Evolutionary conservation across 2,329 filamentous ascomycete species (phyloP).

Genomic region (Epichloe scottii): DNA sequence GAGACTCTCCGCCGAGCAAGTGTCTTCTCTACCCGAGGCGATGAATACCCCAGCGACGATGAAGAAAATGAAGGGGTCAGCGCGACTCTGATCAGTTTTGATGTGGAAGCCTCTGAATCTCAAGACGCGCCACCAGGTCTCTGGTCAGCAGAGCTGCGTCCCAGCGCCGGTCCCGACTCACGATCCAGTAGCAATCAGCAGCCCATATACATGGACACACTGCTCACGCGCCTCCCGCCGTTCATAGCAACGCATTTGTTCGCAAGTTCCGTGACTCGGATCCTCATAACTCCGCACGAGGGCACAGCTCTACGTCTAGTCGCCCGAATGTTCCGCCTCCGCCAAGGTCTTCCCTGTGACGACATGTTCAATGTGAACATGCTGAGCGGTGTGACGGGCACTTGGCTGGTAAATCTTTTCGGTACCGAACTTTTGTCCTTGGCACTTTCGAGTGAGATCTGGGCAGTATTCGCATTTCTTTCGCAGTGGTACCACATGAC

Average conservation of each 20-base stretch:
- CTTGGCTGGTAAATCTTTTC: slow-evolving; percentile 31
- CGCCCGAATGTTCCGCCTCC: slow-evolving; percentile 28
- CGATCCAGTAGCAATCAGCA: slow-evolving; percentile 12
- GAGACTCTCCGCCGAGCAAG: slow-evolving; percentile 30
- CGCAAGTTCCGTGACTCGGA: slow-evolving; percentile 27
- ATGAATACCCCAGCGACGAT: slow-evolving; percentile 43
- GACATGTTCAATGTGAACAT: slow-evolving; percentile 27
- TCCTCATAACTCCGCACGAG: slow-evolving; percentile 35
- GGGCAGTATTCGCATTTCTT: slow-evolving; percentile 27
- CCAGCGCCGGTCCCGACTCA: slow-evolving; percentile 28
- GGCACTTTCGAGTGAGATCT: slow-evolving; percentile 30
- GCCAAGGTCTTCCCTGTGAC: slow-evolving; percentile 23
- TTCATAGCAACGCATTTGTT: slow-evolving; percentile 35
- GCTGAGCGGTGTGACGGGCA: slow-evolving; percentile 25
- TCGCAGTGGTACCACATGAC: slow-evolving; percentile 28
- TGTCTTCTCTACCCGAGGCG: slow-evolving; percentile 33
- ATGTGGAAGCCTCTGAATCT: slow-evolving; percentile 44
- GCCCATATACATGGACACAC: slow-evolving; percentile 33
- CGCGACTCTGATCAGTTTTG: slow-evolving; percentile 47
- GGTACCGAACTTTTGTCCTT: slow-evolving; percentile 33
- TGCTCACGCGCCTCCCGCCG: slow-evolving; percentile 38
- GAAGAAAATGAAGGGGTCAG: slow-evolving; percentile 43
- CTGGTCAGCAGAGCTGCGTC: slow-evolving; percentile 47
- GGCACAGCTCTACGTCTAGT: slow-evolving; percentile 31
- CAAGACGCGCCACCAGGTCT: slow-evolving; percentile 37